phyloP scores from a whole-genome alignment of 108 stramenopile species.

The Conticribra guillardii region DNA sequence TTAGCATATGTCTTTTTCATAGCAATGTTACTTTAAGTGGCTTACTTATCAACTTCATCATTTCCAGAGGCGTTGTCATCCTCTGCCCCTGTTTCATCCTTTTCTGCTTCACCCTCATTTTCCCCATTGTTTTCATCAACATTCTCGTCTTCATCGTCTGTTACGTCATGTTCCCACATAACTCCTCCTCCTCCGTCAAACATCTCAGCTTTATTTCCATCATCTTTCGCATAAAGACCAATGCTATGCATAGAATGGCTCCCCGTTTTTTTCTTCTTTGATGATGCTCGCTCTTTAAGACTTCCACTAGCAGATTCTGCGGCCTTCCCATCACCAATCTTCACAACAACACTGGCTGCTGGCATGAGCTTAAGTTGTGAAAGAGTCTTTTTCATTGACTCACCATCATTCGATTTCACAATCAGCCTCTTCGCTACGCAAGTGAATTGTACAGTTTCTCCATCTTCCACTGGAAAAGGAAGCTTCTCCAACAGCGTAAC shows the following conservation, averaged over 20 bases:
- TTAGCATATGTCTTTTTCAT: too few relatives aligned
- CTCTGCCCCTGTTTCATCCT: neutral
- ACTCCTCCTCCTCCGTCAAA: conserved; percentile 89
- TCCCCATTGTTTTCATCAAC: conserved; percentile 27
- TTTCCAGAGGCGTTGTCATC: neutral
- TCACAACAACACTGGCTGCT: conserved; percentile 69
- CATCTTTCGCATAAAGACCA: conserved; percentile 86
- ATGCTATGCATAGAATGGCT: conserved; percentile 91
- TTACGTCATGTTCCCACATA: conserved; percentile 84
- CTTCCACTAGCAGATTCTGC: conserved; percentile 25
- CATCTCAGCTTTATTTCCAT: conserved; percentile 80
- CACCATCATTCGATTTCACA: conserved; percentile 67
- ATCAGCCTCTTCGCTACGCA: conserved; percentile 79
- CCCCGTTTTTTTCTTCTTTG: conserved; percentile 69
- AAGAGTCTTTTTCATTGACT: conserved; percentile 62
- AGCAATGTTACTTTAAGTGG: too few relatives aligned
- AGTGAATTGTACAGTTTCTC: conserved; percentile 72
- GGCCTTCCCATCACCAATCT: conserved; percentile 48
- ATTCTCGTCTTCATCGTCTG: conserved; percentile 75
- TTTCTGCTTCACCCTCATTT: conserved; percentile 14
- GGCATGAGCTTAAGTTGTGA: conserved; percentile 63
- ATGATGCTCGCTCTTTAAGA: conserved; percentile 67
- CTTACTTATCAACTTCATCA: neutral
- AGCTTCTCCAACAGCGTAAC: conserved; percentile 51
- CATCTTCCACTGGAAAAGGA: conserved; percentile 39